phyloP scores from a whole-genome alignment of 768 basidiomycete genomes.

The Punctularia strigosozonata region DNA sequence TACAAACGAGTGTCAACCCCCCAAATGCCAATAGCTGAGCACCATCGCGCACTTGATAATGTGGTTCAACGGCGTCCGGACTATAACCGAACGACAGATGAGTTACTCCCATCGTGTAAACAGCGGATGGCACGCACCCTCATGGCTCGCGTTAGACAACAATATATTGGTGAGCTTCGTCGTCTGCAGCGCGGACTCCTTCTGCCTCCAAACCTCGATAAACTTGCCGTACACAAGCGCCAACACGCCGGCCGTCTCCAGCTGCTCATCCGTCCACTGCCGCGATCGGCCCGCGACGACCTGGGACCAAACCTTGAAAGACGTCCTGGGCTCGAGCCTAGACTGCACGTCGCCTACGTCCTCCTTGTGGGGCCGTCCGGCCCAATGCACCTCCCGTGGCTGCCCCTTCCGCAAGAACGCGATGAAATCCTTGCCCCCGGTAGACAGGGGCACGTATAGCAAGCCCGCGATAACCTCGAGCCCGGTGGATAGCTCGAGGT shows the following conservation, averaged over 20 bases:
- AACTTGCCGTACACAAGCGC: slow-evolving; percentile 78
- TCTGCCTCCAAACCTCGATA: slow-evolving; percentile 80
- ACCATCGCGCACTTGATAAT: slow-evolving; percentile 58
- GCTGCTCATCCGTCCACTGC: slow-evolving; percentile 72
- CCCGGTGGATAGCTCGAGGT: slow-evolving; percentile 47
- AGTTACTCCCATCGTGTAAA: too few relatives aligned
- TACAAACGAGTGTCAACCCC: slow-evolving; percentile 11
- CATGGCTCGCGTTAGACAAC: slow-evolving; percentile 74
- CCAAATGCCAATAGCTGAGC: not conserved
- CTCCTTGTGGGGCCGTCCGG: slow-evolving; percentile 57
- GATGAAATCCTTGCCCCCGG: slow-evolving; percentile 68
- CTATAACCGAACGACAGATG: slow-evolving; percentile 20
- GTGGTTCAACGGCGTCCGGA: slow-evolving; percentile 68
- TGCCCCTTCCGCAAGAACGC: slow-evolving; percentile 73
- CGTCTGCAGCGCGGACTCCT: slow-evolving; percentile 59
- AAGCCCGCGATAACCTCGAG: slow-evolving; percentile 60
- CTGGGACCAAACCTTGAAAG: slow-evolving; percentile 75
- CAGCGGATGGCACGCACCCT: too few relatives aligned
- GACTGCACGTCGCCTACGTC: slow-evolving; percentile 20
- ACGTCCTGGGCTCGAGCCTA: slow-evolving; percentile 68
- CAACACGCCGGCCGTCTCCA: slow-evolving; percentile 72
- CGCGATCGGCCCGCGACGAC: slow-evolving; percentile 55
- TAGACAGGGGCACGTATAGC: slow-evolving; percentile 65
- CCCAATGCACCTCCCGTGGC: slow-evolving; percentile 62
- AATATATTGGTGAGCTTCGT: slow-evolving; percentile 66